Conservation (phyloP, 108 stramenopile genomes). For the Cyclotella baltica region DNA sequence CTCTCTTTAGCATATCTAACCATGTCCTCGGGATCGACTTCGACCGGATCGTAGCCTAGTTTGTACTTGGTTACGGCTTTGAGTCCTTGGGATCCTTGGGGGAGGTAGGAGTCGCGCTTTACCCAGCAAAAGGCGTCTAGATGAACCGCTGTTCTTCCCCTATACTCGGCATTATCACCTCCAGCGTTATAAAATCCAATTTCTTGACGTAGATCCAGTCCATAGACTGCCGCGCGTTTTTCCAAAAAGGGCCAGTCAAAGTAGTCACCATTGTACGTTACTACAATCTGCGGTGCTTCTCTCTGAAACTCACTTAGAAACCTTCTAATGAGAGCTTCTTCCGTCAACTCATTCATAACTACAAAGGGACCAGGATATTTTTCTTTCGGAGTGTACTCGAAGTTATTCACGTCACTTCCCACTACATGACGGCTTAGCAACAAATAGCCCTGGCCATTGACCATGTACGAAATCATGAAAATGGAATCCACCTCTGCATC, state of each 20-base stretch:
- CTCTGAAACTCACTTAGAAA: constrained; percentile 90
- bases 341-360: constrained; percentile 93
- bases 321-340: constrained; percentile 78
- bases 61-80: constrained; percentile 99
- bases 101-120: constrained; percentile 98
- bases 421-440: constrained; percentile 92
- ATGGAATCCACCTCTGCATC: constrained; percentile 94
- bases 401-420: constrained; percentile 92
- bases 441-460: constrained; percentile 92
- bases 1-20: constrained; percentile 90
- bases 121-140: constrained; percentile 99
- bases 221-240: constrained; percentile 78
- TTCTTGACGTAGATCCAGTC: constrained; percentile 89
- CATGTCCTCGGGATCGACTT: constrained; percentile 99
- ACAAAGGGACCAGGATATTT: constrained; percentile 96
- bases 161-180: constrained; percentile 61
- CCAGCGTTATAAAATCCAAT: constrained; percentile 78
- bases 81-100: constrained; percentile 96
- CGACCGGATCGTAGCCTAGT: constrained; percentile 98
- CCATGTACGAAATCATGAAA: constrained; percentile 99
- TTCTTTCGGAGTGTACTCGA: constrained; percentile 98
- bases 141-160: constrained; percentile 89
- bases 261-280: constrained; percentile 99
- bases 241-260: constrained; percentile 99
- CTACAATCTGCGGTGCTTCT: constrained; percentile 93